A percentile compares a stretch with the other conserved stretches of the same genome.
phyloP scores from a whole-genome alignment of 2,329 filamentous ascomycete genomes.

The Hypoxylon sp. region DNA sequence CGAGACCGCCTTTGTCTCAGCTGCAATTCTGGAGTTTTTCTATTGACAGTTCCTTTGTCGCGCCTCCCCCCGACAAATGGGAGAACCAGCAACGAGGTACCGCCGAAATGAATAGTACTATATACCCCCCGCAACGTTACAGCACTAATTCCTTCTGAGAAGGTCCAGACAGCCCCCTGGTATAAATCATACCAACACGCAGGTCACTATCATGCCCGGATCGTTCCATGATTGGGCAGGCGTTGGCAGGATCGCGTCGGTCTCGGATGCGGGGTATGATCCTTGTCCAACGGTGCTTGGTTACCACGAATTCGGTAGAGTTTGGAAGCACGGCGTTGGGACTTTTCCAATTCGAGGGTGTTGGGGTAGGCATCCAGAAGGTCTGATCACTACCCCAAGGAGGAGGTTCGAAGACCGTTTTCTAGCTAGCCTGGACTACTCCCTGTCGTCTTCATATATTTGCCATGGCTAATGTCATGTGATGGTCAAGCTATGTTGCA shows the following conservation, averaged over 20 bases:
- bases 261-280: slow-evolving; percentile 41
- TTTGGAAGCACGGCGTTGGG: slow-evolving; percentile 20
- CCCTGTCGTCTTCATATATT: slow-evolving; percentile 9
- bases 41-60: slow-evolving; percentile 30
- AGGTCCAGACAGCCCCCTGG: slow-evolving; percentile 21
- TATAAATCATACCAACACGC: slow-evolving; percentile 16
- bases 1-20: slow-evolving; percentile 18
- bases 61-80: background rate
- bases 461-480: slow-evolving; percentile 13
- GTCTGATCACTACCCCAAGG: slow-evolving; percentile 32
- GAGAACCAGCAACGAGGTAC: background rate
- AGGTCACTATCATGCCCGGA: slow-evolving; percentile 26
- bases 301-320: slow-evolving; percentile 29
- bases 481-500: slow-evolving; percentile 13
- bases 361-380: slow-evolving; percentile 3
- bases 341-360: slow-evolving; percentile 17
- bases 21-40: background rate
- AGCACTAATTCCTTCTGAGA: slow-evolving; percentile 18
- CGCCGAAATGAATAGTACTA: background rate
- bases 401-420: slow-evolving; percentile 26
- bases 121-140: slow-evolving; percentile 40
- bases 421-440: background rate
- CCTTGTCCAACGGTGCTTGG: slow-evolving; percentile 11
- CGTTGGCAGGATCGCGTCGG: slow-evolving; percentile 29
- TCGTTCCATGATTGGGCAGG: slow-evolving; percentile 31